Conservation (phyloP, 2,329 filamentous ascomycete genomes). For the Diaporthe caulivora region DNA sequence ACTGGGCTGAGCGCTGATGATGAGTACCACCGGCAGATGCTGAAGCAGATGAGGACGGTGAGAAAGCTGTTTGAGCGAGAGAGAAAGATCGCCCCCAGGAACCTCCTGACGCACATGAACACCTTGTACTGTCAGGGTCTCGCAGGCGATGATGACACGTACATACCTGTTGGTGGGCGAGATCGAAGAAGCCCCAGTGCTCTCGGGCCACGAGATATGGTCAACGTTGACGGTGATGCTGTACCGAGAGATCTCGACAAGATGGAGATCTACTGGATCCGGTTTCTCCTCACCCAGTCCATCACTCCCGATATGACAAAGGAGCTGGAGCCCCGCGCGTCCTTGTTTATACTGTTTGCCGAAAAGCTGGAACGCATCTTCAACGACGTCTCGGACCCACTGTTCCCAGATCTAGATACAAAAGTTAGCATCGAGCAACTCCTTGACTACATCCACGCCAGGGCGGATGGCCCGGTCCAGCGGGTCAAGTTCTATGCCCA, state of each 20-base stretch:
- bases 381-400: slow-evolving; percentile 45
- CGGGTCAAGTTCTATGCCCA: slow-evolving; percentile 46
- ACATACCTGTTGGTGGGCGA: neutral
- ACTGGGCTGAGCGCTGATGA: slow-evolving; percentile 37
- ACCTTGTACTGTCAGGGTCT: slow-evolving; percentile 34
- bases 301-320: slow-evolving; percentile 44
- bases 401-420: slow-evolving; percentile 44
- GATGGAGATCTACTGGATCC: slow-evolving; percentile 50
- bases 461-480: slow-evolving; percentile 40
- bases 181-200: neutral
- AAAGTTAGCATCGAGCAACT: slow-evolving; percentile 45
- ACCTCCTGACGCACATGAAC: slow-evolving; percentile 43
- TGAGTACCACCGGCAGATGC: slow-evolving; percentile 46
- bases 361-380: slow-evolving; percentile 49
- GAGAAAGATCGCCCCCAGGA: slow-evolving; percentile 44
- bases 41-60: slow-evolving; percentile 45
- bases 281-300: slow-evolving; percentile 47
- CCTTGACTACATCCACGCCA: slow-evolving; percentile 47
- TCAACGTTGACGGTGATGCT: neutral
- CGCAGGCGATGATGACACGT: neutral
- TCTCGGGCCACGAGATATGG: neutral
- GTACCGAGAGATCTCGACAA: slow-evolving; percentile 40
- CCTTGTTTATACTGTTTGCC: slow-evolving; percentile 50
- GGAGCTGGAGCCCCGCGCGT: slow-evolving; percentile 43
- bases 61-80: slow-evolving; percentile 45